Conservation (phyloP, 768 basidiomycete species). For the Calocera cornea region DNA sequence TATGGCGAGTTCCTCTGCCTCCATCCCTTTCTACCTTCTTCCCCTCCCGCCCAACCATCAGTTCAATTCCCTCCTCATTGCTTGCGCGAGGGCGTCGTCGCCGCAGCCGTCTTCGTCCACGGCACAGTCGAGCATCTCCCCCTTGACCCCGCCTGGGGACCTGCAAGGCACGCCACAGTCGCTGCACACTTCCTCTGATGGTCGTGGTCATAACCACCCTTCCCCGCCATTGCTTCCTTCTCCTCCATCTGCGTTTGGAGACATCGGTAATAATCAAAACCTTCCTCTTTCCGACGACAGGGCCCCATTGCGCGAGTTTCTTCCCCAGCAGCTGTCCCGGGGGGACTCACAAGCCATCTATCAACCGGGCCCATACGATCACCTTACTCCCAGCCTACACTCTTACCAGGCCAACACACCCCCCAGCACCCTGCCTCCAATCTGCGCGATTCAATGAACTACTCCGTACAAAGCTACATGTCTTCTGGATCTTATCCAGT, state of each 20-base stretch:
- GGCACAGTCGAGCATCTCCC: slow-evolving; percentile 12
- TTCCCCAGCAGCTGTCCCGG: slow-evolving; percentile 2
- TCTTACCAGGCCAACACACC: neutral
- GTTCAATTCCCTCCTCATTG: slow-evolving; percentile 1
- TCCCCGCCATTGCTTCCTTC: slow-evolving; percentile 2
- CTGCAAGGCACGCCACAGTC: neutral
- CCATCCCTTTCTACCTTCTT: slow-evolving; percentile 6
- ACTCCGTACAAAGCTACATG: neutral
- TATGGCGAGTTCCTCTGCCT: slow-evolving; percentile 6
- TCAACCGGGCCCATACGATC: neutral
- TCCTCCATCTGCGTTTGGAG: slow-evolving; percentile 3
- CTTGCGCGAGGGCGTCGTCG: slow-evolving; percentile 6
- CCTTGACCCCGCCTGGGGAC: neutral
- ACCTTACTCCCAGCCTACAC: slow-evolving; percentile 1
- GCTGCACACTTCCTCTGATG: neutral
- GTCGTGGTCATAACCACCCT: neutral
- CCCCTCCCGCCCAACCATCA: slow-evolving; percentile 4
- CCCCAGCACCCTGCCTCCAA: neutral
- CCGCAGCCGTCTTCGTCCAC: slow-evolving; percentile 10
- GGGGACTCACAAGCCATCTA: slow-evolving; percentile 2
- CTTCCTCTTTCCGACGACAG: slow-evolving; percentile 5
- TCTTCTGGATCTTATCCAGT: neutral
- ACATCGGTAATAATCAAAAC: neutral
- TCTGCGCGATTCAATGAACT: neutral
- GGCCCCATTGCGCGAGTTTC: slow-evolving; percentile 3